These are phyloP conservation scores for Cryphonectria parasitica DNA, from an alignment of 2,329 filamentous ascomycete genomes.

Conservation along the genomic window DNA sequence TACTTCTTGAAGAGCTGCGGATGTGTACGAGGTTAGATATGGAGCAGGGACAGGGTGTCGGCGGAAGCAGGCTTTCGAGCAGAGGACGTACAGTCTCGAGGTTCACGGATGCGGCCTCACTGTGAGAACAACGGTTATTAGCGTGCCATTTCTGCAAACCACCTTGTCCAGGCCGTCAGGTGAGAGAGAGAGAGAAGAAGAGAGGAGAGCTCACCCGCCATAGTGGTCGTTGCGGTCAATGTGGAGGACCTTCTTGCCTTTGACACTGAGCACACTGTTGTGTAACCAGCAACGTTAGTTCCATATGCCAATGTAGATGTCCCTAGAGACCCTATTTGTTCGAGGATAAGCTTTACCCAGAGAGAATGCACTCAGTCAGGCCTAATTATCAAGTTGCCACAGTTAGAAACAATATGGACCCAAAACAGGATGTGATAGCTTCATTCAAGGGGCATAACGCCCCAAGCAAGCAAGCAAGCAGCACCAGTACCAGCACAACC, in stretches of 20 bases:
- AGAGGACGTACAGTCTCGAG: conserved; percentile 76
- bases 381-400: conserved; percentile 56
- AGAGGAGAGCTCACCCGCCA: conserved; percentile 73
- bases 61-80: conserved; percentile 23
- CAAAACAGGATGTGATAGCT: conserved; percentile 24
- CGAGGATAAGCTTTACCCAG: conserved; percentile 67
- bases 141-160: conserved; percentile 15
- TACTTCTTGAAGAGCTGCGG: conserved; percentile 93
- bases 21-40: conserved; percentile 18
- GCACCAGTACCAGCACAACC: conserved; percentile 16
- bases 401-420: conserved; percentile 25
- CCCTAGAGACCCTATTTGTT: background rate
- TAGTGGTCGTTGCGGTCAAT: conserved; percentile 99
- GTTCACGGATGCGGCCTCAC: conserved; percentile 95
- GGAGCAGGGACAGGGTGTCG: conserved; percentile 20
- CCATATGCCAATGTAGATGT: background rate
- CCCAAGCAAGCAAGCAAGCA: conserved; percentile 29
- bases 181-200: conserved; percentile 28
- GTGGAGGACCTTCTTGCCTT: conserved; percentile 98
- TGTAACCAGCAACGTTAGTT: conserved; percentile 16
- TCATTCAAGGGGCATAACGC: conserved; percentile 1
- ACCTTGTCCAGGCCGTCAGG: too few species aligned
- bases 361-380: conserved; percentile 98
- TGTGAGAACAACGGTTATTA: conserved; percentile 40
- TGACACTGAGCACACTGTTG: conserved; percentile 87